Conservation (phyloP, 192 early-diverging fungal species). For the Mortierella hygrophila region DNA sequence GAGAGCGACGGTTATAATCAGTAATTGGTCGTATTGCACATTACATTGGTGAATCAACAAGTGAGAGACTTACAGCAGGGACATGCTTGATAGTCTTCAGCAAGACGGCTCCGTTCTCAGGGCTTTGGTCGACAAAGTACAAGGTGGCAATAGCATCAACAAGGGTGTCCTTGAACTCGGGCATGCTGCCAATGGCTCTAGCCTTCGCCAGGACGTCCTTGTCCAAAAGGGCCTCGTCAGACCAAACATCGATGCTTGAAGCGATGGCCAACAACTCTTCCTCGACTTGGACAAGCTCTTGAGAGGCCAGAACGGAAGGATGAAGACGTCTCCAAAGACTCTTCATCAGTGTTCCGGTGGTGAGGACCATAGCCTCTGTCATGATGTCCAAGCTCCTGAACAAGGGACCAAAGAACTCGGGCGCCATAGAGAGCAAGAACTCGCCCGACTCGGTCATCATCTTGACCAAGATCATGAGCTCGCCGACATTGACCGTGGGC, state of each 20-base stretch:
- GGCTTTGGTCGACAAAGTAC: slow-evolving; percentile 74
- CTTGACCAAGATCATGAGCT: slow-evolving; percentile 65
- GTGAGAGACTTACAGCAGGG: slow-evolving; percentile 59
- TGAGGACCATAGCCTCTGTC: slow-evolving; percentile 47
- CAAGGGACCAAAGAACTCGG: slow-evolving; percentile 51
- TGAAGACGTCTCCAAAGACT: slow-evolving; percentile 66
- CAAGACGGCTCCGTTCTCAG: slow-evolving; percentile 56
- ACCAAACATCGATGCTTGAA: slow-evolving; percentile 47
- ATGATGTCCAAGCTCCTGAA: slow-evolving; percentile 46
- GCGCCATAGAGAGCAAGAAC: slow-evolving; percentile 32
- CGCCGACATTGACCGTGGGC: slow-evolving; percentile 61
- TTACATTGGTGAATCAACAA: not conserved
- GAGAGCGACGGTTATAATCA: slow-evolving; percentile 11
- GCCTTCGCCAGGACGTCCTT: slow-evolving; percentile 45
- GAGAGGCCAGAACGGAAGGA: slow-evolving; percentile 61
- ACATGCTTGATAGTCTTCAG: slow-evolving; percentile 62
- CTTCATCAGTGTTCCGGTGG: slow-evolving; percentile 66
- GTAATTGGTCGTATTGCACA: not conserved
- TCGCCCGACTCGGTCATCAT: slow-evolving; percentile 52
- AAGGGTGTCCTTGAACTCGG: slow-evolving; percentile 71
- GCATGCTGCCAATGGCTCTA: slow-evolving; percentile 46
- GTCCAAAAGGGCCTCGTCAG: slow-evolving; percentile 42
- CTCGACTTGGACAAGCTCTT: slow-evolving; percentile 59
- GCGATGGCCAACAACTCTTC: slow-evolving; percentile 51
- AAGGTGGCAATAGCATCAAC: slow-evolving; percentile 77